Percentiles rank a stretch among this genome's conserved stretches.
Evolutionary conservation across 192 early-diverging fungal genomes (phyloP).

Genomic region (Coemansia sp.): DNA sequence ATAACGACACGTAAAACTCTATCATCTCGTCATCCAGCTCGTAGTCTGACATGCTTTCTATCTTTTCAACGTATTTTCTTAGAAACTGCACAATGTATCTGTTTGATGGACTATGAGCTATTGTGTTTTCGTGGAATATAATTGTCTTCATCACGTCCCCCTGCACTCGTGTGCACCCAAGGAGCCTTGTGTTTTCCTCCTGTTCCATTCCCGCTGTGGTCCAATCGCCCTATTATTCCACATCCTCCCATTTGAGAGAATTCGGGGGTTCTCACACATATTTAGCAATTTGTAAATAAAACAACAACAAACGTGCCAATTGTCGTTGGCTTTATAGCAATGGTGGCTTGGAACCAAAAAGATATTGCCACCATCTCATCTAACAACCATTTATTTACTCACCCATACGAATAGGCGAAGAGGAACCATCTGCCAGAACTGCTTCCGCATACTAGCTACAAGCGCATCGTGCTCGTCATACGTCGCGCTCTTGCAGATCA

Average conservation of each 20-base stretch:
- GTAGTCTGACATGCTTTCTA: constrained; percentile 31
- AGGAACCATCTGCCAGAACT: constrained; percentile 57
- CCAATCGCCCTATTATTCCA: constrained; percentile 35
- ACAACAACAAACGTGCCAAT: neutral
- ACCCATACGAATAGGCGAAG: constrained; percentile 46
- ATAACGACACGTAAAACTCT: constrained; percentile 45
- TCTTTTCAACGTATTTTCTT: constrained; percentile 41
- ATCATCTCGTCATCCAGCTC: constrained; percentile 48
- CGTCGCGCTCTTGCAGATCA: constrained; percentile 44
- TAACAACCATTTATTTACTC: neutral
- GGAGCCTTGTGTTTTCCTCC: constrained; percentile 27
- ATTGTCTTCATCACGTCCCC: constrained; percentile 53
- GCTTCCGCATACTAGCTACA: constrained; percentile 42
- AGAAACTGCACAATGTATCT: constrained; percentile 45
- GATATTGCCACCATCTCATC: neutral
- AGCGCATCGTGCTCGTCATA: constrained; percentile 50
- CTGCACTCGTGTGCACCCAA: constrained; percentile 39
- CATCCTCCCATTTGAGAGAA: neutral
- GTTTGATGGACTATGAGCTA: constrained; percentile 36
- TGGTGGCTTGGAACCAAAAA: neutral
- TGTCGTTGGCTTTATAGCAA: neutral
- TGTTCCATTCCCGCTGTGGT: constrained; percentile 15
- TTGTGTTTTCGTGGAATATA: constrained; percentile 51
- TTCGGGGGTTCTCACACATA: neutral
- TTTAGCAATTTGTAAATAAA: constrained; percentile 6